Evolutionary conservation across 257 asterid genomes (phyloP).

Genomic region (Solanum neorickii): DNA sequence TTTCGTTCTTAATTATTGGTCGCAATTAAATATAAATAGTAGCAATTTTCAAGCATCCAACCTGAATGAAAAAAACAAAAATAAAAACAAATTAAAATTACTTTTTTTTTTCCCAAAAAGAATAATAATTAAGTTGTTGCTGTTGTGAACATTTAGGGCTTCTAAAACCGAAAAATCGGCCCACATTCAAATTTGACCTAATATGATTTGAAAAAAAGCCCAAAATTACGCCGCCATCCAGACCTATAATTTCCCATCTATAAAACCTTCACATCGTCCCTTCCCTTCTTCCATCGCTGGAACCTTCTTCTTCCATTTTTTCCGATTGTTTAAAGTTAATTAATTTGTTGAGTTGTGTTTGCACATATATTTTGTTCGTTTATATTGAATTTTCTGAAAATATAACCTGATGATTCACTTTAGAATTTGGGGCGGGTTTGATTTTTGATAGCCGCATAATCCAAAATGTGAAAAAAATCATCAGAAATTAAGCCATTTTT

Average conservation of each 20-base stretch:
- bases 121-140: no score
- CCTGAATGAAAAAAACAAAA: no score
- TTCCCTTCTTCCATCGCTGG: background rate
- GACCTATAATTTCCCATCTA: background rate
- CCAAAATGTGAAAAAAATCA: background rate
- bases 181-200: background rate
- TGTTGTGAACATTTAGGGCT: background rate
- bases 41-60: no score
- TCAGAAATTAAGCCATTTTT: background rate
- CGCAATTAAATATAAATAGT: no score
- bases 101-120: accelerated
- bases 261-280: background rate
- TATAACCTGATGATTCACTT: background rate
- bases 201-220: background rate
- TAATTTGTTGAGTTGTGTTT: background rate
- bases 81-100: no score
- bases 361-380: background rate
- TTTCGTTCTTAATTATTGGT: no score
- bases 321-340: background rate
- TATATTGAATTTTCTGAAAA: no score
- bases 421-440: background rate
- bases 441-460: background rate
- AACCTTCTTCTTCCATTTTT: no score
- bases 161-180: background rate
- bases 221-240: background rate